phyloP scores from a whole-genome alignment of 2,329 filamentous ascomycete genomes.

The Paraphoma sp. region DNA sequence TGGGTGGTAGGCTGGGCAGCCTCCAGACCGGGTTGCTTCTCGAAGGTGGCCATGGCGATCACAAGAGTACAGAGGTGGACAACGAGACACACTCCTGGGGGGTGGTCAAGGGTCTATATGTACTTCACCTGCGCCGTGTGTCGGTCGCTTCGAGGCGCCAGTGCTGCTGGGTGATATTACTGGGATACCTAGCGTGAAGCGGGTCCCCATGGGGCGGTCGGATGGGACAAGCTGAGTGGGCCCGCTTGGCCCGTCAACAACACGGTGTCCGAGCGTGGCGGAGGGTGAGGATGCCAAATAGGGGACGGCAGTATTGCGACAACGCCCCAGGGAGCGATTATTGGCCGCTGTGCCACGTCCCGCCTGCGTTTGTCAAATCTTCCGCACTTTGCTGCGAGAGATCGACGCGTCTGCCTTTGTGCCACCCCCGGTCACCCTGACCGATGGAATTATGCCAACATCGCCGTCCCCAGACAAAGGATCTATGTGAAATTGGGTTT shows the following conservation, averaged over 20 bases:
- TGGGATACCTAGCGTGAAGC: slow-evolving; percentile 24
- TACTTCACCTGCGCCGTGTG: slow-evolving; percentile 23
- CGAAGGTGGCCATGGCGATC: slow-evolving; percentile 38
- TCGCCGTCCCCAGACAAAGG: slow-evolving; percentile 7
- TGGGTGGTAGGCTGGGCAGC: slow-evolving; percentile 23
- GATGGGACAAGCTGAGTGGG: slow-evolving; percentile 34
- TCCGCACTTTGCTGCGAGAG: slow-evolving; percentile 5
- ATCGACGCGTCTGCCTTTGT: not conserved
- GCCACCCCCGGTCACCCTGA: slow-evolving; percentile 3
- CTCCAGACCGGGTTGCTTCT: slow-evolving; percentile 1
- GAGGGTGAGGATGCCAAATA: slow-evolving; percentile 11
- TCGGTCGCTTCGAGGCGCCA: slow-evolving; percentile 14
- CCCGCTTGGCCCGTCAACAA: slow-evolving; percentile 33
- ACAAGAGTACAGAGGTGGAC: slow-evolving; percentile 24
- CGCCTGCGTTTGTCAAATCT: slow-evolving; percentile 22
- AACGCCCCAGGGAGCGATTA: slow-evolving; percentile 14
- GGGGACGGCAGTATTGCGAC: not conserved
- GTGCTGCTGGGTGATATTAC: slow-evolving; percentile 16
- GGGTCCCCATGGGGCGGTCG: slow-evolving; percentile 47
- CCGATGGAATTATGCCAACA: slow-evolving; percentile 3
- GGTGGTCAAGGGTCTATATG: slow-evolving; percentile 37
- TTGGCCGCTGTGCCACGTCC: slow-evolving; percentile 34
- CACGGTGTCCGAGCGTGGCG: slow-evolving; percentile 34
- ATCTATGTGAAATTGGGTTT: slow-evolving; percentile 15
- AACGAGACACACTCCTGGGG: slow-evolving; percentile 12